These are phyloP conservation scores for Ustilago bromivora DNA, from an alignment of 1,284 basidiomycete species.

Conservation along the genomic window DNA sequence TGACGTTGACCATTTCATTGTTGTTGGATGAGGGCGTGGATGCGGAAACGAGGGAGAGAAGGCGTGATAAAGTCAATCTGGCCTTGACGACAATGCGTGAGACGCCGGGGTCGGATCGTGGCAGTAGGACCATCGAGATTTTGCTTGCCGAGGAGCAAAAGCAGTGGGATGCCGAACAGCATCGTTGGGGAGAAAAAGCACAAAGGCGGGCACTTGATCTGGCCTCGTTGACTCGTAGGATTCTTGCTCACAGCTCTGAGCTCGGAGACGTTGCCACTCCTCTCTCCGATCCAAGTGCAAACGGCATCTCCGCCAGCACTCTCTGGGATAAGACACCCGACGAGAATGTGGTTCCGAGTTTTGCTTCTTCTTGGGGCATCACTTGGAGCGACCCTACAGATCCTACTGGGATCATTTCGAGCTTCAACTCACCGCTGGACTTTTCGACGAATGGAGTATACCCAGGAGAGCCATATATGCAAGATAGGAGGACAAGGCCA, in stretches of 20 bases:
- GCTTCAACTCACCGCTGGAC: not conserved
- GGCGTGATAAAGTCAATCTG: conserved; percentile 25
- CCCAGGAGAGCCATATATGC: not conserved
- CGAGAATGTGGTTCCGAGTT: conserved; percentile 30
- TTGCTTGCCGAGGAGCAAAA: conserved; percentile 49
- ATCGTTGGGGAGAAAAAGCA: not conserved
- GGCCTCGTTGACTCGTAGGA: conserved; percentile 20
- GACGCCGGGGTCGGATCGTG: conserved; percentile 41
- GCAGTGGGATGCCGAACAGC: conserved; percentile 20
- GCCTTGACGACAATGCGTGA: conserved; percentile 44
- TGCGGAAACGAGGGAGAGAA: conserved; percentile 16
- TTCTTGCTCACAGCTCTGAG: conserved; percentile 22
- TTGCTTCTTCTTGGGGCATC: conserved; percentile 32
- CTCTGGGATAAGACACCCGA: conserved; percentile 40
- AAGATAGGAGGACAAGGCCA: conserved; percentile 11
- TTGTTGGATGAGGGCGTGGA: conserved; percentile 43
- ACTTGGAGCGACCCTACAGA: conserved; percentile 15
- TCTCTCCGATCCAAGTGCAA: not conserved
- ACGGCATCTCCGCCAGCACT: conserved; percentile 13
- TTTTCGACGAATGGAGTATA: not conserved
- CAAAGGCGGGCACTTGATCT: conserved; percentile 16
- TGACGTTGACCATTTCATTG: conserved; percentile 53
- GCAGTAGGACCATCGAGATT: conserved; percentile 52
- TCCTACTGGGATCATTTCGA: conserved; percentile 11
- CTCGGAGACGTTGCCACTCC: not conserved